A percentile compares a stretch with the other conserved stretches of the same genome.
phyloP scores from a whole-genome alignment of 352 stramenopile species.

The Globisporangium polare region DNA sequence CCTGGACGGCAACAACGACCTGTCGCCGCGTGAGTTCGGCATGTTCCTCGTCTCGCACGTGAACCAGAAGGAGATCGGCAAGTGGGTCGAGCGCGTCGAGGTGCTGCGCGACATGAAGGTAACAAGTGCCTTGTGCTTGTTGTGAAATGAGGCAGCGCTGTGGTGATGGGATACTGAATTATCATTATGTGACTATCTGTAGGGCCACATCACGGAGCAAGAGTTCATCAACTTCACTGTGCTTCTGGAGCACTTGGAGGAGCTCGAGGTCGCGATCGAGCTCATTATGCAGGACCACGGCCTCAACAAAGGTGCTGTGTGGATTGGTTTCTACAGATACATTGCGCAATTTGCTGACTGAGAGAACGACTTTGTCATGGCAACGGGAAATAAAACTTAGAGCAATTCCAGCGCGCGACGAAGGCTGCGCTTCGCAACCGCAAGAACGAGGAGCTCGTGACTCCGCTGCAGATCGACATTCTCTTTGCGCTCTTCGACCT shows the following conservation, averaged over 20 bases:
- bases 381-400: slow-evolving; percentile 21
- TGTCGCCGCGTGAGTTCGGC: slow-evolving; percentile 80
- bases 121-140: not conserved
- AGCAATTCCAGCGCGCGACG: slow-evolving; percentile 77
- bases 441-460: slow-evolving; percentile 60
- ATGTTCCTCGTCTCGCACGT: slow-evolving; percentile 88
- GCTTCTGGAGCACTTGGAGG: slow-evolving; percentile 79
- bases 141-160: not conserved
- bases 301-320: slow-evolving; percentile 64
- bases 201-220: slow-evolving; percentile 71
- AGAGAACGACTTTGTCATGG: not conserved
- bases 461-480: slow-evolving; percentile 81
- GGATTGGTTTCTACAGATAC: not conserved
- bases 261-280: slow-evolving; percentile 82
- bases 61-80: slow-evolving; percentile 74
- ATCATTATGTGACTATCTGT: not conserved
- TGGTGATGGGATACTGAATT: not conserved
- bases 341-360: not conserved
- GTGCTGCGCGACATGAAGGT: slow-evolving; percentile 54
- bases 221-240: slow-evolving; percentile 85
- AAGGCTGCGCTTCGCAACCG: slow-evolving; percentile 55
- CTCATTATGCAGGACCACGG: slow-evolving; percentile 80
- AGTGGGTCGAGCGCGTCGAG: slow-evolving; percentile 83
- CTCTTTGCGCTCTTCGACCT: slow-evolving; percentile 81
- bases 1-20: slow-evolving; percentile 69